These are phyloP conservation scores for Allium sativum DNA, from an alignment of 106 monocot genomes.

Conservation along the genomic window DNA sequence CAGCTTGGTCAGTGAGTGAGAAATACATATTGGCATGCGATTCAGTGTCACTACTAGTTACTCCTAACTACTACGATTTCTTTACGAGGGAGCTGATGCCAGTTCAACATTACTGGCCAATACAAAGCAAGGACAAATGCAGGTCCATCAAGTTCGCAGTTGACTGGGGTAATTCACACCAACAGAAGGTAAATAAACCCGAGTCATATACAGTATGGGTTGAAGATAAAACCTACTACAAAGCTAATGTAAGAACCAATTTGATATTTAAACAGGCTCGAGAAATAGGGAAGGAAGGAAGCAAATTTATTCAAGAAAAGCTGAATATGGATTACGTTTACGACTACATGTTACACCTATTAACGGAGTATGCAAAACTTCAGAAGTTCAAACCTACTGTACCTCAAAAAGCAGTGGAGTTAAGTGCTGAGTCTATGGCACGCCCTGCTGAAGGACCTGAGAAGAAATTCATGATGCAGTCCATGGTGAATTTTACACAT, in stretches of 20 bases:
- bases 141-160: constrained; percentile 66
- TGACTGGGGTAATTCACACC: constrained; percentile 65
- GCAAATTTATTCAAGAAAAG: constrained; percentile 37
- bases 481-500: constrained; percentile 22
- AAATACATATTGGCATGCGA: constrained; percentile 81
- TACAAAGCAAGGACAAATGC: constrained; percentile 37
- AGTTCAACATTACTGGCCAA: constrained; percentile 72
- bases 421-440: constrained; percentile 41
- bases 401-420: constrained; percentile 25
- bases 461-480: constrained; percentile 36
- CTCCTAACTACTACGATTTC: constrained; percentile 52
- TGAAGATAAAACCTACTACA: neutral
- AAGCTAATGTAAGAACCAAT: too few relatives aligned
- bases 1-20: constrained; percentile 78
- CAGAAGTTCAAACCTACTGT: constrained; percentile 29
- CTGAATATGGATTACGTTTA: constrained; percentile 53
- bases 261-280: constrained; percentile 22
- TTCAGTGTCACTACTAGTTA: constrained; percentile 37
- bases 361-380: constrained; percentile 60
- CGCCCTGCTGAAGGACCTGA: constrained; percentile 21
- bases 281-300: constrained; percentile 39
- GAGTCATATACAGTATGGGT: neutral
- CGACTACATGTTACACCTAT: constrained; percentile 71
- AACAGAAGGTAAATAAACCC: constrained; percentile 29
- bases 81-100: constrained; percentile 65